Percentiles rank a stretch among this genome's conserved stretches.
Evolutionary conservation across 768 basidiomycete species (phyloP).

Genomic region (Sporobolomyces pararoseus): DNA sequence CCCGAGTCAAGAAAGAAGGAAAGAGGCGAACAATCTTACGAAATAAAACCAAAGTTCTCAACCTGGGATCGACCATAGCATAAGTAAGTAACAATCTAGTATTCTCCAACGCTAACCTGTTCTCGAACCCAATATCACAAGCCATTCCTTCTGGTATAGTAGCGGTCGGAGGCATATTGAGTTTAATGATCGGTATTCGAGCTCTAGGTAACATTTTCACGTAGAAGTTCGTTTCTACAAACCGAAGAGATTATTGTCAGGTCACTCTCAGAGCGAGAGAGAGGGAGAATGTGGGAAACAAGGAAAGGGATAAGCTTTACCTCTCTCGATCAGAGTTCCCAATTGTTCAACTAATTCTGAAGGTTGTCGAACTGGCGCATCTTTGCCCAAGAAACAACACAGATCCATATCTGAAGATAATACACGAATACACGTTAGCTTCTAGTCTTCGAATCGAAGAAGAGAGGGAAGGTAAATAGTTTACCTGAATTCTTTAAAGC

Average conservation of each 20-base stretch:
- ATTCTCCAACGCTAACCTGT: constrained; percentile 92
- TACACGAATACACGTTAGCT: no score
- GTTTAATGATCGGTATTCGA: constrained; percentile 96
- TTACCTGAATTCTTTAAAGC: constrained; percentile 86
- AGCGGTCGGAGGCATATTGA: constrained; percentile 67
- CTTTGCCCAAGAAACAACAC: constrained; percentile 76
- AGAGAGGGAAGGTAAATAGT: background rate
- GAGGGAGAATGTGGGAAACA: background rate
- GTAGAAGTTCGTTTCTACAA: constrained; percentile 83
- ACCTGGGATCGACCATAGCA: constrained; percentile 90
- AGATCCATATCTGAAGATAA: constrained; percentile 86
- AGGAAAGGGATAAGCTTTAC: no score
- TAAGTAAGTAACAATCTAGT: constrained; percentile 94
- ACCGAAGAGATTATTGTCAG: background rate
- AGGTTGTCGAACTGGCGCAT: constrained; percentile 66
- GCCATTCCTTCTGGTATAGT: constrained; percentile 72
- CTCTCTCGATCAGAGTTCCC: background rate
- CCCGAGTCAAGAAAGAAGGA: background rate
- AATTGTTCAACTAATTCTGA: constrained; percentile 83
- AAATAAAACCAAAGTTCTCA: constrained; percentile 90
- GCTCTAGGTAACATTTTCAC: constrained; percentile 95
- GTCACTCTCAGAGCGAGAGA: background rate
- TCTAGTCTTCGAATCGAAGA: background rate
- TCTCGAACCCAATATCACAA: constrained; percentile 98
- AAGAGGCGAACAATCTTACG: constrained; percentile 60